phyloP scores from a whole-genome alignment of 345 rosid species.

The Leavenworthia alabamica region DNA sequence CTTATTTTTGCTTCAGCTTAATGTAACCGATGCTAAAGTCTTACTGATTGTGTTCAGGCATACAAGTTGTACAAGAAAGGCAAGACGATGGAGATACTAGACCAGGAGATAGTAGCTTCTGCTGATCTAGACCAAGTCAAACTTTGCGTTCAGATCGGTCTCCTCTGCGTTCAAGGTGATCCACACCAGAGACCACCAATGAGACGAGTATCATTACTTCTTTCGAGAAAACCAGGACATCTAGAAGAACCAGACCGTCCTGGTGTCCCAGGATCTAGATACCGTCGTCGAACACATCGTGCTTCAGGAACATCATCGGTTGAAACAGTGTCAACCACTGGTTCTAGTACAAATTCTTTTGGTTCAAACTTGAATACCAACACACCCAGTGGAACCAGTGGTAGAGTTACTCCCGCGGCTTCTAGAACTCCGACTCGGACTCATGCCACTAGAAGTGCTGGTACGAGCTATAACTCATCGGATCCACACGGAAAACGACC shows the following conservation, averaged over 20 bases:
- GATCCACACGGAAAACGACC: conserved; percentile 56
- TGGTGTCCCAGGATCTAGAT: conserved; percentile 56
- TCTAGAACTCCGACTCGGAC: conserved; percentile 21
- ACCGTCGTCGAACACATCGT: conserved; percentile 50
- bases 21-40: neutral
- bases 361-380: conserved; percentile 43
- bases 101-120: conserved; percentile 45
- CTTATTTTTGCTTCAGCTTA: neutral
- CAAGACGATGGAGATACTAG: conserved; percentile 61
- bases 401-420: conserved; percentile 18
- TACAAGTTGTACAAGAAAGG: conserved; percentile 66
- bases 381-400: conserved; percentile 23
- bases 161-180: conserved; percentile 81
- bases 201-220: conserved; percentile 57
- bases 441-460: conserved; percentile 26
- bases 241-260: conserved; percentile 67
- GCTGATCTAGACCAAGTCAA: conserved; percentile 49
- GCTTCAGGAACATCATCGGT: conserved; percentile 38
- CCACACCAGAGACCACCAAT: conserved; percentile 61
- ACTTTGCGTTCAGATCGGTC: conserved; percentile 66
- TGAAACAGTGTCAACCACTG: conserved; percentile 33
- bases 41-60: conserved; percentile 40
- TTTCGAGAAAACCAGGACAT: conserved; percentile 54
- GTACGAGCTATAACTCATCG: conserved; percentile 14
- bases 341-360: conserved; percentile 32